Evolutionary conservation across 345 rosid genomes (phyloP), one percentile per base, ranked within the genome.

Genomic region (Populus nigra): DNA sequence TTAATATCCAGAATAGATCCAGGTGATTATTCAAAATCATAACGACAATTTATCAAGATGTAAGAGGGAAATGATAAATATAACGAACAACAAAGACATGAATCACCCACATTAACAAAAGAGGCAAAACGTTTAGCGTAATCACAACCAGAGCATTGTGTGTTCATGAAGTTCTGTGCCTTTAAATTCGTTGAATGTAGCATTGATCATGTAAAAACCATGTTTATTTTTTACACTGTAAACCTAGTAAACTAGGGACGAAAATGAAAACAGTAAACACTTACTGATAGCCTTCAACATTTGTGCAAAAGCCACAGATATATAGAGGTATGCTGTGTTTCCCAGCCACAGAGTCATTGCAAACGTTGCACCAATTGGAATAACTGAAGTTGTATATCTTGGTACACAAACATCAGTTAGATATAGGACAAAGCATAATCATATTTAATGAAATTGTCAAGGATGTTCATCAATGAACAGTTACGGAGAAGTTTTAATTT

Each of bases 261-360:
- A 70, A 17, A 66, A 3, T 23, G 18, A 68, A 22, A 20, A 57
- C 7, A 7, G 36, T 3, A 74, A 47, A 47, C 55, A 84, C 96
- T 84, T 89, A 95, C 99, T 95, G 71, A 95, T 86, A 66, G 98
- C 99, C 88, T 95, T 95, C 88, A 95, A 75, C 98, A 93, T 95
- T 88, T 95, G 99, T 0, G 98, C 99, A 84, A 95, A 95, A 23
- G 98, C 87, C 79, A 95, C 99, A 50, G 99, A 95, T 36, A 95
- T 95, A 85, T 95, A 91, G 12, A 95, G 93, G 84, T 95, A 95
- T 76, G 98, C 99, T 75, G 97, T 92, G 87, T 95, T 95, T 77
- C 99, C 99, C 38, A 95, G 87, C 99, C 99, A 95, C 71, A 95
- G 98, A 75, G 99, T 93, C 98, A 93, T 92, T 10, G 99, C 99